Evolutionary conservation across 2,329 filamentous ascomycete species (phyloP), one percentile per base, ranked within the genome.

Genomic region (Nemania sp.): DNA sequence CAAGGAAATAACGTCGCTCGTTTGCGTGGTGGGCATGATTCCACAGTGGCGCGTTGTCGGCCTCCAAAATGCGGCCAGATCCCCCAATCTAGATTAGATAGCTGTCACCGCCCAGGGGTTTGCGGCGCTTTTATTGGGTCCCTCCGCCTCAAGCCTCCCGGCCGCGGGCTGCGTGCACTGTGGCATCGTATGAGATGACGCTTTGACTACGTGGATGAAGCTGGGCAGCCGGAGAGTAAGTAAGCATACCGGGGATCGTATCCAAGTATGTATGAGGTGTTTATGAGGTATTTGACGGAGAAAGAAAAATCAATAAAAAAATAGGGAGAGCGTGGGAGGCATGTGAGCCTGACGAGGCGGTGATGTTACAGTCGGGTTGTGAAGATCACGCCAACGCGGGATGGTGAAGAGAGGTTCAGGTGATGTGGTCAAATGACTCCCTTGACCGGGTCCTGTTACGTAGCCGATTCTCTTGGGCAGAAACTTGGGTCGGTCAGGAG

Each of bases 11-110:
- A 45, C 20, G 41, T 18, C 15, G 38, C 41, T 18, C n/a, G 15
- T n/a, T n/a, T n/a, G 18, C 11, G 20, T 49, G 45, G 45, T 49
- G 24, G 6, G 45, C 20, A 18, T 27, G 47, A 51, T 51, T 27
- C 57, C 45, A 52, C 29, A 24, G 45, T 52, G 57, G 56, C 56
- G 51, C 51, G 26, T 29, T 55, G 13, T 18, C 24, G 51, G 38
- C 26, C 59, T 45, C 22, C 13, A 6, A 11, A 18, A 62, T 49
- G 59, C 59, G 52, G 6, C 38, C 51, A 51, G n/a, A 22, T 26
- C 11, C 26, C 7, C 26, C 26, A 20, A 18, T 3, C 15, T 11
- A 11, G 32, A 11, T 35, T 35, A 35, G 32, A n/a, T n/a, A 8
- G 3, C 20, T n/a, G 22, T 51, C 38, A 29, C 26, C 29, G 29